Base-by-base conservation (phyloP, 371 early-diverging fungal species). In the Nematocida parisii region DNA sequence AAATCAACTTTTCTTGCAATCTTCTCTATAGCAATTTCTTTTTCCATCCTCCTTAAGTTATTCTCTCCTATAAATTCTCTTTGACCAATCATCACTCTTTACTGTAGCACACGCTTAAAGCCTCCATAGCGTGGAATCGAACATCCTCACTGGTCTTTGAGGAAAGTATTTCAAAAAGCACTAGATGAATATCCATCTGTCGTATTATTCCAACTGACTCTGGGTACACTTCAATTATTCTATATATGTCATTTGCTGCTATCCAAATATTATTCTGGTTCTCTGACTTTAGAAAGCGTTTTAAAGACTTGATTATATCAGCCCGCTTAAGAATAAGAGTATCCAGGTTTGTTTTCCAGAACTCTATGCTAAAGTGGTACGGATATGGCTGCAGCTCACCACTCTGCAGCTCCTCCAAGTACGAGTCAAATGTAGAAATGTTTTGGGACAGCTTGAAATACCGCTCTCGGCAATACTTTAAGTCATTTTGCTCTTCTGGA, bases 41-140 rank as follows among this genome's bases (percentile, higher is more conserved):
- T 66, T 54, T 77, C 55, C 80, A 77, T 77, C 9, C 80, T 70
- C 71, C 71, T 74, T 64, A 61, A 57, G 60, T 9, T 6, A 46
- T 24, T 52, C 46, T 67, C 50, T 47, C 18, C 67, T 67, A 50
- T 61, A 75, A 33, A 64, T 64, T 45, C 44, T 15, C 15, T 39
- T 27, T 44, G 13, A 22, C 33, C 44, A 64, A 42, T 42, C 18
- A 54, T 84, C 84, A 86, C 58, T 86, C 86, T 9, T 71, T 47
- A 45, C 81, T 85, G 57, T 85, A 85, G 66, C 85, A 86, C 11
- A 75, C 71, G 44, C 83, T 81, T 18, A 86, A 70, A 39, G 85
- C 83, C 64, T 86, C 84, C 66, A 86, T 77, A 13, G 83, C 86
- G 71, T 85, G 82, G 67, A 86, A 86, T 58, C 81, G 71, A 60